phyloP scores from a whole-genome alignment of 1,284 basidiomycete genomes.

The Ustilago hordei region DNA sequence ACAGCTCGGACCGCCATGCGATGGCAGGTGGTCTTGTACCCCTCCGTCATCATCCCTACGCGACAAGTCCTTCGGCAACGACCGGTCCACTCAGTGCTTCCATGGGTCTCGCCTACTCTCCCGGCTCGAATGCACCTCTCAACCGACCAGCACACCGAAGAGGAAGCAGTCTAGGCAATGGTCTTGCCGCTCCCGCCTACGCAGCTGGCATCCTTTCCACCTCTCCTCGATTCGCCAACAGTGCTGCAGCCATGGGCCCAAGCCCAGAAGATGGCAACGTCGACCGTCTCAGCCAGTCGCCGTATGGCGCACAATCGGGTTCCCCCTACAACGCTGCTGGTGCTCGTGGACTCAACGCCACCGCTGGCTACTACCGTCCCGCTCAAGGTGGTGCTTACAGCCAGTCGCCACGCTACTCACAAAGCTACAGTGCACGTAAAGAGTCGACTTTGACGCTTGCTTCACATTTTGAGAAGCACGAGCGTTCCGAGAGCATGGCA shows the following conservation, averaged over 20 bases:
- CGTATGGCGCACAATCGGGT: conserved; percentile 36
- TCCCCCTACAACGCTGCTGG: conserved; percentile 36
- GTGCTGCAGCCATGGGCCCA: conserved; percentile 14
- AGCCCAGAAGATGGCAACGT: conserved; percentile 24
- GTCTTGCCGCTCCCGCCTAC: conserved; percentile 46
- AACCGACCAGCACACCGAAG: conserved; percentile 46
- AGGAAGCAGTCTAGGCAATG: conserved; percentile 55
- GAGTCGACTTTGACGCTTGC: conserved; percentile 43
- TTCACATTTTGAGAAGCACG: conserved; percentile 49
- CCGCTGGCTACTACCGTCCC: conserved; percentile 36
- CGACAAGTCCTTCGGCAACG: conserved; percentile 50
- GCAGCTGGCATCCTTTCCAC: conserved; percentile 48
- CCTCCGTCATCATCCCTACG: conserved; percentile 57
- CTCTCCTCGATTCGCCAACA: conserved; percentile 44
- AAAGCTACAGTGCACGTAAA: conserved; percentile 38
- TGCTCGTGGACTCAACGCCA: conserved; percentile 34
- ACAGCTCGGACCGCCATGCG: conserved; percentile 55
- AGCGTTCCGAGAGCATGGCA: conserved; percentile 55
- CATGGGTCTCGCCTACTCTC: conserved; percentile 57
- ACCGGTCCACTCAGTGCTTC: conserved; percentile 54
- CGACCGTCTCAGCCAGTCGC: conserved; percentile 41
- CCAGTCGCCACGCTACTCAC: conserved; percentile 46
- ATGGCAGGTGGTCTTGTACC: conserved; percentile 29
- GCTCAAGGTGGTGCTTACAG: conserved; percentile 43
- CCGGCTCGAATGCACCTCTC: conserved; percentile 53